A percentile compares a stretch with the other conserved stretches of the same genome.
These are phyloP conservation scores for Cutaneotrichosporon dermatis DNA, from an alignment of 1,284 basidiomycete genomes.

Conservation along the genomic window DNA sequence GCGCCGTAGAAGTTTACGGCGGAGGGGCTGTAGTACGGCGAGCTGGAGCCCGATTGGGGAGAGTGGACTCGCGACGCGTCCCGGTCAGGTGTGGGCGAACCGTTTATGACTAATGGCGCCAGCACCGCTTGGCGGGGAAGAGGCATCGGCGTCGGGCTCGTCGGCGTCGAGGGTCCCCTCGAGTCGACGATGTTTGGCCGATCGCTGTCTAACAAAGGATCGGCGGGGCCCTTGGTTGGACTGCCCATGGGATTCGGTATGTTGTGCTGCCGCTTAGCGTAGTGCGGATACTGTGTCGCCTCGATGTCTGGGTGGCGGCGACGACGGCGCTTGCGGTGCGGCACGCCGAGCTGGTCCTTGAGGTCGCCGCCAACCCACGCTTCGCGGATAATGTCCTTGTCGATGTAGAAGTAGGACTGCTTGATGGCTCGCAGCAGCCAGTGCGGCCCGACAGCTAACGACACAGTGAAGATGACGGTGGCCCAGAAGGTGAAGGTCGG, in stretches of 20 bases:
- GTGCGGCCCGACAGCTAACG: conserved; percentile 63
- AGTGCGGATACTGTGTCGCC: background rate
- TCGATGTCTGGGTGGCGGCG: conserved; percentile 7
- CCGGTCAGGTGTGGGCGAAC: no score
- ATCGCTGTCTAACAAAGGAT: background rate
- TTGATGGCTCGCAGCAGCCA: conserved; percentile 28
- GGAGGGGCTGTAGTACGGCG: no score
- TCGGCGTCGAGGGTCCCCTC: background rate
- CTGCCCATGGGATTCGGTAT: background rate
- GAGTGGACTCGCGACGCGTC: no score
- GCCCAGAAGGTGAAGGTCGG: conserved; percentile 78
- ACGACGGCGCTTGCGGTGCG: conserved; percentile 25
- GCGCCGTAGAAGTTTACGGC: no score
- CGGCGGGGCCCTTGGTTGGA: background rate
- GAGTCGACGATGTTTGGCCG: background rate
- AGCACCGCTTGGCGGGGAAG: no score
- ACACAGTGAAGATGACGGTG: conserved; percentile 63
- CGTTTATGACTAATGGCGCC: no score
- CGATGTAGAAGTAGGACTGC: conserved; percentile 38
- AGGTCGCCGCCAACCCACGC: conserved; percentile 79
- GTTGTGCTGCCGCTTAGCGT: background rate
- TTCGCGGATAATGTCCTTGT: conserved; percentile 75
- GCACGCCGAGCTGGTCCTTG: conserved; percentile 73
- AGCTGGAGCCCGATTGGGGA: no score
- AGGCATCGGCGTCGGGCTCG: background rate